A percentile compares a stretch with the other conserved stretches of the same genome.
phyloP scores from a whole-genome alignment of 495 filamentous ascomycete genomes.

The Niebla homalea region DNA sequence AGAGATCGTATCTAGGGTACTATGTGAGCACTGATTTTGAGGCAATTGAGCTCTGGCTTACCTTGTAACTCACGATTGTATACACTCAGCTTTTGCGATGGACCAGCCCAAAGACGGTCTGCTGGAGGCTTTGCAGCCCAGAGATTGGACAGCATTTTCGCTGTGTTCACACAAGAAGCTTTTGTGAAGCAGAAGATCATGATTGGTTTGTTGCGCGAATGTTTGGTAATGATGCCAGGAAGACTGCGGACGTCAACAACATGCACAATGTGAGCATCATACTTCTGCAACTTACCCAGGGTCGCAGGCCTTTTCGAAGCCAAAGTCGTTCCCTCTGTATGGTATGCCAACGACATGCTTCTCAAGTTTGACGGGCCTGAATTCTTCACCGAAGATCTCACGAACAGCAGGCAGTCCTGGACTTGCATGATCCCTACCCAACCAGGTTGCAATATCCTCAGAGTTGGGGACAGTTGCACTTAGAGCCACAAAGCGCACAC shows the following conservation, averaged over 20 bases:
- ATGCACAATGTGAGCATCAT: background rate
- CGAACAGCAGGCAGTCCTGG: constrained; percentile 54
- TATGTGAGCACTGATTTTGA: background rate
- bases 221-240: constrained; percentile 57
- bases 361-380: constrained; percentile 76
- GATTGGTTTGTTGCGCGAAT: constrained; percentile 70
- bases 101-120: constrained; percentile 56
- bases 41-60: constrained; percentile 16
- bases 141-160: constrained; percentile 54
- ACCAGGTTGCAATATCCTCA: constrained; percentile 77
- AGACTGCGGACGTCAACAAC: constrained; percentile 32
- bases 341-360: constrained; percentile 75
- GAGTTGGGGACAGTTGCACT: constrained; percentile 94
- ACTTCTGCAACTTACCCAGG: constrained; percentile 39
- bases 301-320: constrained; percentile 69
- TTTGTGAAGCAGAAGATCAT: constrained; percentile 89
- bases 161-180: constrained; percentile 63
- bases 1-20: constrained; percentile 36
- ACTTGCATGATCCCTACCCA: constrained; percentile 62
- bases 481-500: constrained; percentile 80
- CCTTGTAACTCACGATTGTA: constrained; percentile 49
- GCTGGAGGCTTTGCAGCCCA: constrained; percentile 44
- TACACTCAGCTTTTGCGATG: constrained; percentile 40
- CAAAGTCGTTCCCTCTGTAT: constrained; percentile 61
- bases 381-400: constrained; percentile 82